Evolutionary conservation across 2,329 filamentous ascomycete species (phyloP).

Genomic region (Aspergillus fumigatus): DNA sequence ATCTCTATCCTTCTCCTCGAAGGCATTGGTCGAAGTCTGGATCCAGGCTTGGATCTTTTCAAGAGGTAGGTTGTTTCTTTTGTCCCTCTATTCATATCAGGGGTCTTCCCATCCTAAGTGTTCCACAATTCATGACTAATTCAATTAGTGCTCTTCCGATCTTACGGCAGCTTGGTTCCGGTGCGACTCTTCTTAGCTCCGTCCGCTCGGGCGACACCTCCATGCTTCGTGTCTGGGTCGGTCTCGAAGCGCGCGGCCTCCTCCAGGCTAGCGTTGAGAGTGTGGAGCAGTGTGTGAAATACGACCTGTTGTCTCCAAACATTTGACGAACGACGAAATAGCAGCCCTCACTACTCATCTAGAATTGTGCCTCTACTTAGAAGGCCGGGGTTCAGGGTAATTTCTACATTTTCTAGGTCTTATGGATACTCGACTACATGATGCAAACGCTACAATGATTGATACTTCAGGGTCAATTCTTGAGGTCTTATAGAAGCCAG

Average conservation of each 20-base stretch:
- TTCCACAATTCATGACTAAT: background rate
- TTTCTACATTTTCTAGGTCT: background rate
- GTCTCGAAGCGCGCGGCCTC: slow-evolving; percentile 81
- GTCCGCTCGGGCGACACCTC: slow-evolving; percentile 69
- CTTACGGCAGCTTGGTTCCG: slow-evolving; percentile 74
- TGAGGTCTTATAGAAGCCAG: too few relatives aligned
- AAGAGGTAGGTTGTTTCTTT: slow-evolving; percentile 52
- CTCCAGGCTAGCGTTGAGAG: slow-evolving; percentile 87
- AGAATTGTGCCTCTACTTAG: background rate
- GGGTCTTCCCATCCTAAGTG: slow-evolving; percentile 1
- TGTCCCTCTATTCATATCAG: background rate
- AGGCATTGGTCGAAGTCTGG: slow-evolving; percentile 82
- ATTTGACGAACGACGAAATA: slow-evolving; percentile 47
- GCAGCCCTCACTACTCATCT: slow-evolving; percentile 3
- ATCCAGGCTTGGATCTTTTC: slow-evolving; percentile 84
- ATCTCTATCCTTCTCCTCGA: slow-evolving; percentile 90
- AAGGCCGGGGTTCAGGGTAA: background rate
- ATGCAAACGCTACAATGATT: background rate
- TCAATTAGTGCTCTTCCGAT: slow-evolving; percentile 75
- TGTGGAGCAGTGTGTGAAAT: slow-evolving; percentile 85
- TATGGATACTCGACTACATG: background rate
- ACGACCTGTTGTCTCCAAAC: slow-evolving; percentile 82
- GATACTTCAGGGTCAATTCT: background rate
- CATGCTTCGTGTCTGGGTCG: slow-evolving; percentile 88
- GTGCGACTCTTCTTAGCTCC: slow-evolving; percentile 51